Evolutionary conservation across 495 filamentous ascomycete species (phyloP), one percentile per base, ranked within the genome.

Genomic region (Cryomyces minteri): DNA sequence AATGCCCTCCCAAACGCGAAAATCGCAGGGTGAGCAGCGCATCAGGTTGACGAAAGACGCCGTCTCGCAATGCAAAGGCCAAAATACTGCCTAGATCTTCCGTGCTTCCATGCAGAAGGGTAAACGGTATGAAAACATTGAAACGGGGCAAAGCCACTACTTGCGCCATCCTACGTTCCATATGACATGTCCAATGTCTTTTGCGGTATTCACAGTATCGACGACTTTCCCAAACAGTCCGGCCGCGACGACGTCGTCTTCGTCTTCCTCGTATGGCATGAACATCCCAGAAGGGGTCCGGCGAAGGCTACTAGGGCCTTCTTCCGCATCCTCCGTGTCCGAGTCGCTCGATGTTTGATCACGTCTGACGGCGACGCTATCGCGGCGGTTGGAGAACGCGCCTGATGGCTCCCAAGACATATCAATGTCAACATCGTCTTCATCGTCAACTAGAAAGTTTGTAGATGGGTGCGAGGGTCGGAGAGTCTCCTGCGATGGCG

Each of bases 121-220:
- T 25, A 25, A 25, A 25, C 18, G 18, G 18, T 25, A 25, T 25
- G 18, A 25, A 25, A 25, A 25, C 1, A 25, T 25, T 25, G 18
- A 1, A 25, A 25, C 18, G 18, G 34, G 34, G 34, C 12, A 38
- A 10, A 38, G 9, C 9, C 12, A 38, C 49, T 44, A 58, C 42
- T 55, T 62, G 52, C 82, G 74, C 90, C 88, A 95, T 33, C 88
- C 88, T 45, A 96, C 90, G 58, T 98, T 98, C 88, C 86, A 93
- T 51, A 96, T 84, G 34, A 96, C 87, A 66, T 93, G 84, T 34
- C 82, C 86, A 53, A 98, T 98, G 54, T 98, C 90, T 51, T 79
- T 79, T 39, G 88, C 88, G 6, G 88, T 96, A 66, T 98, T 95
- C 54, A 98, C 84, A 38, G 87, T 90, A 59, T 96, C 84, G 55